phyloP scores from a whole-genome alignment of 768 basidiomycete species.

The Tylopilus sp. region DNA sequence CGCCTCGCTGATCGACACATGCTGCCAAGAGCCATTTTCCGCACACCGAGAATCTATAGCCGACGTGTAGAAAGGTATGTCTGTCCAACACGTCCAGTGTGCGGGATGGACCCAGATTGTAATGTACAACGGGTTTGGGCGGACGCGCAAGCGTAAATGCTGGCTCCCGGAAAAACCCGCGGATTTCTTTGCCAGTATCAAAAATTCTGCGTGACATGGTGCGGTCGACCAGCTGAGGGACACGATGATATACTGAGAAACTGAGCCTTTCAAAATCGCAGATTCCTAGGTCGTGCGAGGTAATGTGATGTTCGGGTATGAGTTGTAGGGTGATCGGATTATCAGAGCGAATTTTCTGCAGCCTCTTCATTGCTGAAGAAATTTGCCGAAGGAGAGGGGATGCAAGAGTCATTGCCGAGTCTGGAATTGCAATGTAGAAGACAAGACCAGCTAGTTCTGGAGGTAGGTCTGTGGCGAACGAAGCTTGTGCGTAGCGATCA shows the following conservation, averaged over 20 bases:
- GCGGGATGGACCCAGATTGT: conserved; percentile 37
- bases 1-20: conserved; percentile 76
- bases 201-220: conserved; percentile 52
- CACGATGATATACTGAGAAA: conserved; percentile 68
- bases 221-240: conserved; percentile 58
- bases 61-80: conserved; percentile 71
- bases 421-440: conserved; percentile 67
- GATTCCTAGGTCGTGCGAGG: conserved; percentile 27
- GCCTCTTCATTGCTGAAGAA: conserved; percentile 59
- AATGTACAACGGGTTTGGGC: conserved; percentile 32
- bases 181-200: conserved; percentile 36
- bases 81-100: conserved; percentile 52
- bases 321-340: conserved; percentile 65
- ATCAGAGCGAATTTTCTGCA: conserved; percentile 43
- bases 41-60: conserved; percentile 61
- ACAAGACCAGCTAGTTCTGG: conserved; percentile 43
- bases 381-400: conserved; percentile 70
- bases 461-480: conserved; percentile 46
- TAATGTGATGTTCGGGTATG: conserved; percentile 62
- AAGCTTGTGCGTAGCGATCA: conserved; percentile 33
- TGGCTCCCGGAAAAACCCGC: conserved; percentile 60
- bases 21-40: conserved; percentile 77
- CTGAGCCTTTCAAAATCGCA: conserved; percentile 48
- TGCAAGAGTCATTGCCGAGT: conserved; percentile 55
- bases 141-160: conserved; percentile 60